Conservation (phyloP, 805 yeast species). For the Barnettozyma californica region DNA sequence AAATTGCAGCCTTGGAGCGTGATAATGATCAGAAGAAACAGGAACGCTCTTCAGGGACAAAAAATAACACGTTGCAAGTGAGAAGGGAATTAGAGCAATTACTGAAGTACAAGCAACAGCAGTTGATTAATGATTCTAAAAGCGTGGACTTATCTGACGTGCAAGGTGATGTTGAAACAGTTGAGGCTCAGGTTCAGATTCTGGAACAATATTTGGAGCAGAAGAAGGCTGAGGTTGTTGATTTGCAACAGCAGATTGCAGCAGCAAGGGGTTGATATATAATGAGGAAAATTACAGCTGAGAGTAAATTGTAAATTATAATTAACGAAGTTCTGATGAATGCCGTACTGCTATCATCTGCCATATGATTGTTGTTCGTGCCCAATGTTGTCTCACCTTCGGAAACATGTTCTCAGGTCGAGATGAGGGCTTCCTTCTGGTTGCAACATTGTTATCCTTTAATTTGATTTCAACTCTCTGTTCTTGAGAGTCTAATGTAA, state of each 20-base stretch:
- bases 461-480: too few relatives aligned
- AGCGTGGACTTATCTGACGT: constrained; percentile 42
- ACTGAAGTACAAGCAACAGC: constrained; percentile 67
- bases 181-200: constrained; percentile 70
- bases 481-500: too few relatives aligned
- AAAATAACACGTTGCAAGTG: constrained; percentile 28
- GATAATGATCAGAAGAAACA: constrained; percentile 36
- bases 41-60: constrained; percentile 23
- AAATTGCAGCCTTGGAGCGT: constrained; percentile 50
- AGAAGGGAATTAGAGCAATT: constrained; percentile 76
- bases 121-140: constrained; percentile 37
- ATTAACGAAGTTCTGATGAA: not conserved
- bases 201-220: constrained; percentile 62
- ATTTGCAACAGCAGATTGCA: constrained; percentile 40
- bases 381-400: too few relatives aligned
- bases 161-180: constrained; percentile 56
- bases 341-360: not conserved
- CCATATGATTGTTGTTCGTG: not conserved
- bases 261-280: constrained; percentile 9
- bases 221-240: constrained; percentile 56
- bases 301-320: not conserved
- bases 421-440: too few relatives aligned
- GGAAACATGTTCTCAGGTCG: too few relatives aligned
- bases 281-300: not conserved
- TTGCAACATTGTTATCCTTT: too few relatives aligned